phyloP scores from a whole-genome alignment of 257 asterid species.

The Sherardia arvensis region DNA sequence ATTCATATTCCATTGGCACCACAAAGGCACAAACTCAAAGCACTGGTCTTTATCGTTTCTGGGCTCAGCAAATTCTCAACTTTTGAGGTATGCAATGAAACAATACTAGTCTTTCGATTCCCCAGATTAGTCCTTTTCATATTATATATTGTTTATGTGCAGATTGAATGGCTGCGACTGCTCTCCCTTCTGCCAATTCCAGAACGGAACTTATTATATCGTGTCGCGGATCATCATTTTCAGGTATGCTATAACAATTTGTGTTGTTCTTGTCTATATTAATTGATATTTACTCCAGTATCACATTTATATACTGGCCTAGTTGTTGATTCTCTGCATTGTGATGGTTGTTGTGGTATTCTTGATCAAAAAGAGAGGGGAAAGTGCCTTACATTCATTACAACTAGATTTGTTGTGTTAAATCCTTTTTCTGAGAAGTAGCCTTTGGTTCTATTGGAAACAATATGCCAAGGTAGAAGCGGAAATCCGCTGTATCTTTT shows the following conservation, averaged over 20 bases:
- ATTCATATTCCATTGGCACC: not conserved
- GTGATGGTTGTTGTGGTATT: too few species aligned
- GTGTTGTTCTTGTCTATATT: not conserved
- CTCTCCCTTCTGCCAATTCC: conserved; percentile 34
- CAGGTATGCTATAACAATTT: conserved; percentile 25
- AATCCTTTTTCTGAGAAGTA: too few species aligned
- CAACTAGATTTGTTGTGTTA: too few species aligned
- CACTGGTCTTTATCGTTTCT: not conserved
- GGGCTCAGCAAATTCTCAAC: not conserved
- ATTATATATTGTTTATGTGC: not conserved
- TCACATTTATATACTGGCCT: too few species aligned
- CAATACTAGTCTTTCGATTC: not conserved
- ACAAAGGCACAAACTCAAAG: too few species aligned
- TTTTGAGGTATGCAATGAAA: not conserved
- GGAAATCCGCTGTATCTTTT: not conserved
- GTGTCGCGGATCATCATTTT: conserved; percentile 33
- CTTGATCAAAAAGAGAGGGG: too few species aligned
- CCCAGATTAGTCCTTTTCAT: not conserved
- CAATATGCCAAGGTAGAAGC: too few species aligned
- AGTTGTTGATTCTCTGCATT: too few species aligned
- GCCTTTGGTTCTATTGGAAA: not conserved
- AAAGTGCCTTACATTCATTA: too few species aligned
- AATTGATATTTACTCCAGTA: not conserved
- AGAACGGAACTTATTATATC: conserved; percentile 20
- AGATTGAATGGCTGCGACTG: conserved; percentile 37